These are phyloP conservation scores for Leishmania lainsoni DNA, from an alignment of 208 protist genomes.

Conservation along the genomic window DNA sequence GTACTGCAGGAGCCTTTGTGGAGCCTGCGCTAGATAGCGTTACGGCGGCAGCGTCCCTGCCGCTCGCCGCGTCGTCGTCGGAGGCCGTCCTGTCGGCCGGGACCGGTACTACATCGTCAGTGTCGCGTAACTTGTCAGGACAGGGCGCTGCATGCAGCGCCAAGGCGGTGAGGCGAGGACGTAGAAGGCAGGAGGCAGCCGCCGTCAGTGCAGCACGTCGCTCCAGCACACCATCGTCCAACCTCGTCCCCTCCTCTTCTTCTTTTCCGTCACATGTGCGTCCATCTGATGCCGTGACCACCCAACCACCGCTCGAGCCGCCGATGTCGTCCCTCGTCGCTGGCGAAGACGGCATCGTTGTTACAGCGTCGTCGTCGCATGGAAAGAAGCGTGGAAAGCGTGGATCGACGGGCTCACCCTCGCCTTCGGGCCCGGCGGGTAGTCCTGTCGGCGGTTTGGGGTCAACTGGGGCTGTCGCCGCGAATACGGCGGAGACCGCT, in stretches of 20 bases:
- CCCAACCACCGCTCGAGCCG: slow-evolving; percentile 2
- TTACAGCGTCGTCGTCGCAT: background rate
- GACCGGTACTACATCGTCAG: background rate
- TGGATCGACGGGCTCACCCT: background rate
- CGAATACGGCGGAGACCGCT: background rate
- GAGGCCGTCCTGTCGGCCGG: background rate
- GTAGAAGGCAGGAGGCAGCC: slow-evolving; percentile 1
- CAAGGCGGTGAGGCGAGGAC: slow-evolving; percentile 8
- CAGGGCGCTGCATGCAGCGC: background rate
- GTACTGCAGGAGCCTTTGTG: slow-evolving; percentile 3
- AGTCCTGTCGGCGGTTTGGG: background rate
- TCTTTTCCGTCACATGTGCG: background rate
- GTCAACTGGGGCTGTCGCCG: background rate
- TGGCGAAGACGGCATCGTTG: background rate
- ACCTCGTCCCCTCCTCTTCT: background rate
- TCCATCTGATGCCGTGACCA: background rate
- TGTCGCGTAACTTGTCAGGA: background rate
- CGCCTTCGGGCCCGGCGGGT: background rate
- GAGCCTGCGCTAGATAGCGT: slow-evolving; percentile 16
- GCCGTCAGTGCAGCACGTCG: background rate
- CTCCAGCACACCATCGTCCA: background rate
- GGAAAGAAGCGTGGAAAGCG: slow-evolving; percentile 13
- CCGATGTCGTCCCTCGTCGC: slow-evolving; percentile 3
- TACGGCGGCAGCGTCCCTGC: background rate
- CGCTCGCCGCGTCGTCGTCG: background rate